These are phyloP conservation scores for Magnolia sinica DNA, from an alignment of 164 flowering plant genomes.

Conservation along the genomic window DNA sequence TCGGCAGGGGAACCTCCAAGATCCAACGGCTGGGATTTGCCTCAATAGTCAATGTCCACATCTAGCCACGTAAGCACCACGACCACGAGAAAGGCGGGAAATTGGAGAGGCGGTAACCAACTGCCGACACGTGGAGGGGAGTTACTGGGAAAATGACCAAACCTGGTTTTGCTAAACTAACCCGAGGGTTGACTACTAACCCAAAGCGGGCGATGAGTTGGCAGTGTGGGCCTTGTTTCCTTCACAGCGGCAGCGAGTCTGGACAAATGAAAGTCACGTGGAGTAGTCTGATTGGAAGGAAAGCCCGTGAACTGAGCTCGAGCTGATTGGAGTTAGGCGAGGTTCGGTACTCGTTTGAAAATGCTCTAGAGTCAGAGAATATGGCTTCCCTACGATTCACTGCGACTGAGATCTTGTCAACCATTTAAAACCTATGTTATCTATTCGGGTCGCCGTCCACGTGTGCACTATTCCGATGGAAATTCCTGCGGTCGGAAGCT, in stretches of 20 bases:
- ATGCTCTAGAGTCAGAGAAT: not conserved
- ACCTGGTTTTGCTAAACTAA: conserved; percentile 11
- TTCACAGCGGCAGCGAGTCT: conserved; percentile 26
- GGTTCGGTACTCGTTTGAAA: not conserved
- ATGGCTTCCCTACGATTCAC: not conserved
- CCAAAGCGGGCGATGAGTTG: conserved; percentile 5
- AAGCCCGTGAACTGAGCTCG: conserved; percentile 14
- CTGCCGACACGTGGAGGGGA: too few species aligned
- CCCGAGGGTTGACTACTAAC: conserved; percentile 24
- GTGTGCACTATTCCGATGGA: too few species aligned
- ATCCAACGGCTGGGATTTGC: conserved; percentile 5
- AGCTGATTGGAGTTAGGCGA: conserved; percentile 20
- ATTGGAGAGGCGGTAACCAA: not conserved
- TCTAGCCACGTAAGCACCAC: conserved; percentile 15
- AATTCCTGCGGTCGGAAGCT: too few species aligned
- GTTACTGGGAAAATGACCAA: not conserved
- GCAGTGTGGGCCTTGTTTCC: conserved; percentile 35
- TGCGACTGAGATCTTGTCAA: too few species aligned
- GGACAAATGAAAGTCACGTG: conserved; percentile 21
- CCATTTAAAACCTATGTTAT: too few species aligned
- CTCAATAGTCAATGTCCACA: conserved; percentile 14
- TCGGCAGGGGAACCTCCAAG: conserved; percentile 21
- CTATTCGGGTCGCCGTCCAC: too few species aligned
- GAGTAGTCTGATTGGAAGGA: conserved; percentile 8
- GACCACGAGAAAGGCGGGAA: conserved; percentile 4